These are phyloP conservation scores for Yamadazyma akitaensis DNA, from an alignment of 805 yeast species.

Conservation along the genomic window DNA sequence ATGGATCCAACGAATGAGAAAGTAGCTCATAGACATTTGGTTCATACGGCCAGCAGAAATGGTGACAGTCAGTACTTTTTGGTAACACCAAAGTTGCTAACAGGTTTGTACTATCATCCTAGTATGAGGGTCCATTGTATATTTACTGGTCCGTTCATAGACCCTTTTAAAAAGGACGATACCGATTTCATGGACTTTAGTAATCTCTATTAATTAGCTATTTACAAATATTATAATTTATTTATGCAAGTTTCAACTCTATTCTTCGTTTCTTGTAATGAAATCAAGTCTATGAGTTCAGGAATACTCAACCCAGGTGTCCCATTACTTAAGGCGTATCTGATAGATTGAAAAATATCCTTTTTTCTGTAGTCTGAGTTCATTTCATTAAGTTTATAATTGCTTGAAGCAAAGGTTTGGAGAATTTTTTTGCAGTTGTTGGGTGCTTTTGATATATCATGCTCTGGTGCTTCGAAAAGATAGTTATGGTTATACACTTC, in stretches of 20 bases:
- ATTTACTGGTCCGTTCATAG: slow-evolving; percentile 36
- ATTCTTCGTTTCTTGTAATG: slow-evolving; percentile 31
- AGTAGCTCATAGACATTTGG: slow-evolving; percentile 79
- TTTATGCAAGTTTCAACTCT: slow-evolving; percentile 19
- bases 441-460: slow-evolving; percentile 19
- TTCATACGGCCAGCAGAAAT: slow-evolving; percentile 67
- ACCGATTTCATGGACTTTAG: slow-evolving; percentile 33
- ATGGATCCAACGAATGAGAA: slow-evolving; percentile 95
- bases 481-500: slow-evolving; percentile 54
- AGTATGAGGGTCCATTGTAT: slow-evolving; percentile 87
- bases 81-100: slow-evolving; percentile 87
- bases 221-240: slow-evolving; percentile 4
- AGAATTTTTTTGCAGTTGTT: slow-evolving; percentile 16
- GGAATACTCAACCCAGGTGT: slow-evolving; percentile 69
- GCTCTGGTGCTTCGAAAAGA: slow-evolving; percentile 41
- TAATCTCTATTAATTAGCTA: slow-evolving; percentile 6
- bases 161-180: slow-evolving; percentile 14
- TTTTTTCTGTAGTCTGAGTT: slow-evolving; percentile 23
- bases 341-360: slow-evolving; percentile 51
- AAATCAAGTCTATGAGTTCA: slow-evolving; percentile 52
- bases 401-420: slow-evolving; percentile 10
- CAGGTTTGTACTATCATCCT: slow-evolving; percentile 71
- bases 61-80: slow-evolving; percentile 78
- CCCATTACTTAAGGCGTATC: slow-evolving; percentile 71
- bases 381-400: slow-evolving; percentile 8